Conservation (phyloP, 2,329 filamentous ascomycete species). For the Capronia epimyces region DNA sequence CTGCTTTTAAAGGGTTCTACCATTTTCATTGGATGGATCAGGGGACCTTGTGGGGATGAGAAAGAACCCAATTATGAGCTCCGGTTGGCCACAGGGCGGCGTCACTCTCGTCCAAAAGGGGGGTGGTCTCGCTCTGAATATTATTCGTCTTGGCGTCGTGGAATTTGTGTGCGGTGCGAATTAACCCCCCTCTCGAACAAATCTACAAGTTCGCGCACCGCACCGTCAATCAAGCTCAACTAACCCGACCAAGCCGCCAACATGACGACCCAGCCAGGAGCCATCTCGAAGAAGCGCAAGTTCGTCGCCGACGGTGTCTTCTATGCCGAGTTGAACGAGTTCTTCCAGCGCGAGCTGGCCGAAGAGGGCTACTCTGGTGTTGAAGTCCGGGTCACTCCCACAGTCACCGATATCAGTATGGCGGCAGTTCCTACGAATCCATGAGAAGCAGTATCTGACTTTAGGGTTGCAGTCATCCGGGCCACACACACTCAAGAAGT, state of each 20-base stretch:
- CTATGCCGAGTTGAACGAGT: conserved; percentile 99
- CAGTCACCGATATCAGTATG: conserved; percentile 95
- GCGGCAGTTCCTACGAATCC: conserved; percentile 16
- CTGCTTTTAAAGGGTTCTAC: too few relatives aligned
- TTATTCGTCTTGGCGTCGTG: conserved; percentile 14
- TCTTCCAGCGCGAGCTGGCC: conserved; percentile 99
- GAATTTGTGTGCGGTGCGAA: conserved; percentile 6
- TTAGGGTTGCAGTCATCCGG: conserved; percentile 71
- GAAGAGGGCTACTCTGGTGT: conserved; percentile 99
- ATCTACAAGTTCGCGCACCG: background rate
- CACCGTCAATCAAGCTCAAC: background rate
- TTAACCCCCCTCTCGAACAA: background rate
- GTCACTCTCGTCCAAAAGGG: too few relatives aligned
- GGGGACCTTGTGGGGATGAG: too few relatives aligned
- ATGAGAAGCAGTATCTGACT: conserved; percentile 2
- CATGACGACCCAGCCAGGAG: conserved; percentile 49
- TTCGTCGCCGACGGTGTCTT: conserved; percentile 98
- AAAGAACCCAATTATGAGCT: too few relatives aligned
- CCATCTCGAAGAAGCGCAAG: conserved; percentile 55
- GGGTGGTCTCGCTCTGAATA: conserved; percentile 1
- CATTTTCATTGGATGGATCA: too few relatives aligned
- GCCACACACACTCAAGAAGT: conserved; percentile 99
- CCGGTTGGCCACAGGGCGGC: too few relatives aligned
- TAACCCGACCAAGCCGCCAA: conserved; percentile 8
- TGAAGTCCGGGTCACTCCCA: conserved; percentile 98